Evolutionary conservation across 2,329 filamentous ascomycete genomes (phyloP).

Genomic region (Claviceps maximensis): DNA sequence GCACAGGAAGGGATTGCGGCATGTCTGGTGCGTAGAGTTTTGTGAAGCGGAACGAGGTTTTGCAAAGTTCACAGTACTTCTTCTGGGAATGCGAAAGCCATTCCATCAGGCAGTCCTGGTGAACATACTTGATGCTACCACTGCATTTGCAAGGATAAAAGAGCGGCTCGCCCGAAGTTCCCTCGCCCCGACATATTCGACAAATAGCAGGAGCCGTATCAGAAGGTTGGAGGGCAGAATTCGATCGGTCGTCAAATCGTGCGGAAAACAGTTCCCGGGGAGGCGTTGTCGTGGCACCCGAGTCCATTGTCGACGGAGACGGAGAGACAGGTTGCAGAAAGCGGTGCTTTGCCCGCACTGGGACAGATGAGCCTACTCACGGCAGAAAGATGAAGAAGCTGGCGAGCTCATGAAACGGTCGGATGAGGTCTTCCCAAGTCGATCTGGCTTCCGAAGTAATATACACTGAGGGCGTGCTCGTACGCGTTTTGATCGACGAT

Average conservation of each 20-base stretch:
- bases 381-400: background rate
- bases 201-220: conserved; percentile 58
- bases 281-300: background rate
- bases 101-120: conserved; percentile 96
- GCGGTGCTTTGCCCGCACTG: conserved; percentile 7
- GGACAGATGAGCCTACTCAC: conserved; percentile 2
- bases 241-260: conserved; percentile 13
- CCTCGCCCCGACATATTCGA: conserved; percentile 90
- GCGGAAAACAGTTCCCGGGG: conserved; percentile 7
- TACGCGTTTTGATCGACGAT: background rate
- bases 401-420: conserved; percentile 4
- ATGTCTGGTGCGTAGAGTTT: conserved; percentile 94
- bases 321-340: conserved; percentile 1
- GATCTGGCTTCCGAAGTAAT: background rate
- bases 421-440: background rate
- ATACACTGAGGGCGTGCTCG: background rate
- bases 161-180: conserved; percentile 65
- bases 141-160: conserved; percentile 99
- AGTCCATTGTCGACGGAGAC: conserved; percentile 4
- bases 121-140: conserved; percentile 95
- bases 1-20: conserved; percentile 68
- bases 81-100: conserved; percentile 98
- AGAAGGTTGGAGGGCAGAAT: conserved; percentile 11
- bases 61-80: conserved; percentile 98
- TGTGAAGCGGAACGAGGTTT: conserved; percentile 94